These are phyloP conservation scores for Neurospora intermedia DNA, from an alignment of 495 filamentous ascomycete genomes.

Conservation along the genomic window DNA sequence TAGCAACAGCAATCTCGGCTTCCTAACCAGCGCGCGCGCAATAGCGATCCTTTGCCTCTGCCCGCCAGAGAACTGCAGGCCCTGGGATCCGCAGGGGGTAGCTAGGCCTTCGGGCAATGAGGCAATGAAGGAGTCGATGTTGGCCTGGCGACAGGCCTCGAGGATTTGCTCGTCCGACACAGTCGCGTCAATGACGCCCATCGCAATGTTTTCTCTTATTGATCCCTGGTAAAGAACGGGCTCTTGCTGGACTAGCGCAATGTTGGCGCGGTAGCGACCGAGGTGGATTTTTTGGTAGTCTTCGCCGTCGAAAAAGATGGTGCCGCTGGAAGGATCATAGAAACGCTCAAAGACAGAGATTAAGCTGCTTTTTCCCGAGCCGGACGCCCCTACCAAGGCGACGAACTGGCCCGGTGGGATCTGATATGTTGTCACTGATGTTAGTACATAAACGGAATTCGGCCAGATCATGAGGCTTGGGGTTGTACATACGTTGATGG, in stretches of 20 bases:
- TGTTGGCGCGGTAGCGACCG: conserved; percentile 30
- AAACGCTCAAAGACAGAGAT: conserved; percentile 51
- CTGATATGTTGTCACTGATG: not conserved
- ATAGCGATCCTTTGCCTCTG: conserved; percentile 69
- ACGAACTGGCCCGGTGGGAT: conserved; percentile 45
- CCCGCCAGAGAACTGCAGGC: conserved; percentile 58
- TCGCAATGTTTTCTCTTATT: conserved; percentile 46
- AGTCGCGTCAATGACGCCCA: conserved; percentile 25
- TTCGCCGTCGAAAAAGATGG: conserved; percentile 36
- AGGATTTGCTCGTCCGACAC: conserved; percentile 32
- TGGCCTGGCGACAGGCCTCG: conserved; percentile 46
- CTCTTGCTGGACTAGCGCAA: conserved; percentile 49
- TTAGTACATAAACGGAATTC: not conserved
- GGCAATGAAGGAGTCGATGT: conserved; percentile 49
- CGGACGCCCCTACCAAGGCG: conserved; percentile 48
- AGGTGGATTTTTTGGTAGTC: conserved; percentile 30
- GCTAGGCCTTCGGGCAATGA: conserved; percentile 48
- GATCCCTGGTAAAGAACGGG: conserved; percentile 43
- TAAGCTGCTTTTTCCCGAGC: conserved; percentile 36
- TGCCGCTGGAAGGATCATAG: conserved; percentile 46
- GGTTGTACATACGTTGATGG: conserved; percentile 38
- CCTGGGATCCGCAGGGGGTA: conserved; percentile 49
- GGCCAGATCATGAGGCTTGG: not conserved
- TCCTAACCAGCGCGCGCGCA: conserved; percentile 60
- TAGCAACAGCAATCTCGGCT: conserved; percentile 57